Evolutionary conservation across 2,329 filamentous ascomycete genomes (phyloP), one percentile per base, ranked within the genome.

Genomic region (Aspergillus quadricinctus): DNA sequence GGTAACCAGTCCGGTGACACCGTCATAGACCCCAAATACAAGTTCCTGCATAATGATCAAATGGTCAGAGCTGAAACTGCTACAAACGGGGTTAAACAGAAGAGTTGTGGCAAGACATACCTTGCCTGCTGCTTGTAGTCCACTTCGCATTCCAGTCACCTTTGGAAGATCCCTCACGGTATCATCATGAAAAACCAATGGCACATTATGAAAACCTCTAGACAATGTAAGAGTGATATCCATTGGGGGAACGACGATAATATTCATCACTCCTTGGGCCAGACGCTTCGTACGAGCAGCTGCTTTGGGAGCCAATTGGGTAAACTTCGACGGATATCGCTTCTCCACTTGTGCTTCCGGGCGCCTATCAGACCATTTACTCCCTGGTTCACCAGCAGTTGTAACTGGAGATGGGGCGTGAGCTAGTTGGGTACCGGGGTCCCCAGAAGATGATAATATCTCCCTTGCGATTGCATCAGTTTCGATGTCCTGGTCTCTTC

Each of bases 131-230:
- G 91, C 86, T 59, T 81, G 86, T 29, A 96, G 73, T 0, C 92
- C 92, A 60, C 86, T 90, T 52, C 84, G 81, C 51, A 96, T 77
- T 52, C 87, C 88, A 0, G 89, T 92, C 4, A 96, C 89, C 64
- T 89, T 90, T 56, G 91, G 88, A 1, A 83, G 77, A 17, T 88
- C 87, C 9, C 90, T 83, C 0, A 96, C 86, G 1, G 87, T 92
- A 1, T 90, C 85, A 65, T 96, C 92, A 43, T 92, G 89, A 68
- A 96, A 96, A 1, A 96, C 77, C 63, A 84, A 87, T 0, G 92
- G 92, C 6, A 89, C 88, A 65, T 96, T 96, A 68, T 93, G 88
- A 69, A 96, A 95, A 0, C 92, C 92, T 71, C 88, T 89, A 0
- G 92, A 88, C 40, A 96, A 75, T 0, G 89, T 89, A 45, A 96